Percentiles rank a stretch among this genome's conserved stretches.
phyloP scores from a whole-genome alignment of 768 basidiomycete species.

The Paxillus rubicundulus region DNA sequence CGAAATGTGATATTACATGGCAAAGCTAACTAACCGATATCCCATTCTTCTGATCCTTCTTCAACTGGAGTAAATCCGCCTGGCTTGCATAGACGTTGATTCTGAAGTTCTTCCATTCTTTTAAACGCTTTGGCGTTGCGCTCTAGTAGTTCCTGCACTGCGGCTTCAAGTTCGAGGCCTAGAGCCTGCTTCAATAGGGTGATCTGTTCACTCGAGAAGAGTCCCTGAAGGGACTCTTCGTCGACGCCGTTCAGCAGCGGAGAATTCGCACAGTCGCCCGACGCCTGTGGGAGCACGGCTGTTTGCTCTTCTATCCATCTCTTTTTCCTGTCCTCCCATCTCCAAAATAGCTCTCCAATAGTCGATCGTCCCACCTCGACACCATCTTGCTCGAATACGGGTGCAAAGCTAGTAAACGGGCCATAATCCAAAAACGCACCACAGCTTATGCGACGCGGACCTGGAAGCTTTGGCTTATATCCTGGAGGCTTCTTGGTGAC shows the following conservation, averaged over 20 bases:
- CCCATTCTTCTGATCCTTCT: constrained; percentile 80
- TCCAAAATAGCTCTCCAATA: constrained; percentile 59
- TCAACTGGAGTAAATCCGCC: constrained; percentile 49
- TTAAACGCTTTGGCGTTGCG: constrained; percentile 62
- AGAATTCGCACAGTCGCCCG: neutral
- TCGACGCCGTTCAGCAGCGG: constrained; percentile 20
- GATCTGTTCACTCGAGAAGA: constrained; percentile 57
- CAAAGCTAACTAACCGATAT: constrained; percentile 58
- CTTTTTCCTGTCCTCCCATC: constrained; percentile 44
- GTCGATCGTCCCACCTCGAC: constrained; percentile 61
- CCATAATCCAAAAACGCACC: constrained; percentile 82
- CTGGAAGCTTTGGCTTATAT: constrained; percentile 42
- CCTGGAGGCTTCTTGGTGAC: constrained; percentile 41
- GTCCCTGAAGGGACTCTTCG: constrained; percentile 45
- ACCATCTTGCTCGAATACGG: constrained; percentile 76
- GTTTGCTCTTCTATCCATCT: constrained; percentile 25
- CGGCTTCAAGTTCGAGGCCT: constrained; percentile 62
- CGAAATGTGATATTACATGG: constrained; percentile 3
- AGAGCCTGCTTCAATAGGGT: constrained; percentile 58
- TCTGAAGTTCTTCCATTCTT: constrained; percentile 66
- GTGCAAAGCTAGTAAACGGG: constrained; percentile 71
- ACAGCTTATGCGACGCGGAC: constrained; percentile 54
- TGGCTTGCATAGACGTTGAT: constrained; percentile 47
- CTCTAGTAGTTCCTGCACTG: constrained; percentile 66
- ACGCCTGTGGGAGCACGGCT: constrained; percentile 1